A percentile compares a stretch with the other conserved stretches of the same genome.
Evolutionary conservation across 202 grass and related monocot genomes (phyloP).

Genomic region (Dendrocalamus latiflorus): DNA sequence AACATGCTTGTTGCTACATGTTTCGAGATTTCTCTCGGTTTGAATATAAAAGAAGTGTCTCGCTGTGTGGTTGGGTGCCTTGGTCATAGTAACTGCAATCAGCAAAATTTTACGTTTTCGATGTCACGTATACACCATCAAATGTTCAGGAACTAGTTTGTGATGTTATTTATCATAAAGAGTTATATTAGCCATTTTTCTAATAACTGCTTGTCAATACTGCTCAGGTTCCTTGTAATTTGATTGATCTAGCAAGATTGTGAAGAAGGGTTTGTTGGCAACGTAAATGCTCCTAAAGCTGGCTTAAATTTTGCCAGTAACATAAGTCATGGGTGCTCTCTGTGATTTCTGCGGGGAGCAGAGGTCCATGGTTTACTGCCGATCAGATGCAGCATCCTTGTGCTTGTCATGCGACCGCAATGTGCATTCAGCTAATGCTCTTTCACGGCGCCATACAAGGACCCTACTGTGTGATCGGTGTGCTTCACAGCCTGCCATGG

Average conservation of each 20-base stretch:
- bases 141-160: not conserved
- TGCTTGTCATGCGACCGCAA: no score
- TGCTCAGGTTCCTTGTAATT: constrained; percentile 8
- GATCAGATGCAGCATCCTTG: constrained; percentile 82
- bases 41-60: not conserved
- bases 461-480: no score
- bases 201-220: not conserved
- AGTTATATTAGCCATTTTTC: not conserved
- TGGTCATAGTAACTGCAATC: not conserved
- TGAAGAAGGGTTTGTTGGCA: not conserved
- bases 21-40: constrained; percentile 10
- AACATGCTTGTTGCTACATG: constrained; percentile 15
- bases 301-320: constrained; percentile 7
- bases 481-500: no score
- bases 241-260: not conserved
- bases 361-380: constrained; percentile 83
- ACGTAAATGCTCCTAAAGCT: not conserved
- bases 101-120: not conserved
- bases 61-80: not conserved
- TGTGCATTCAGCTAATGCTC: no score
- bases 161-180: not conserved
- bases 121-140: not conserved
- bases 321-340: constrained; percentile 48
- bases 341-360: constrained; percentile 85
- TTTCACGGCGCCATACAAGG: no score